Conservation (phyloP, 306 rosid species). For the Sindora glabra region DNA sequence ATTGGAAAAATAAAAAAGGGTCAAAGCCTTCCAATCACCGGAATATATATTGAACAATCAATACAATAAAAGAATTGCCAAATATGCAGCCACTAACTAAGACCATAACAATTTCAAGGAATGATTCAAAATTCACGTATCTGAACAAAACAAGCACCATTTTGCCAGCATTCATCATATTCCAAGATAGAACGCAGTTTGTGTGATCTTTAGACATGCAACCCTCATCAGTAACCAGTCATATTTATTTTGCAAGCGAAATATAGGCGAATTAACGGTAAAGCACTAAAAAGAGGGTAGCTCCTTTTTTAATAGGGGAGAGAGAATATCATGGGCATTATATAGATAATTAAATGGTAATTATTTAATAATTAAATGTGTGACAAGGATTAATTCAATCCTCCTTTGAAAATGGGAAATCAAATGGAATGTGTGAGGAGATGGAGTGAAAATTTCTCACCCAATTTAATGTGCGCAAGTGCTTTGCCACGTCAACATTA, state of each 20-base stretch:
- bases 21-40: too few species aligned
- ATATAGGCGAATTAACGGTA: conserved; percentile 13
- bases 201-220: conserved; percentile 6
- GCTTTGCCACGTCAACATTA: conserved; percentile 75
- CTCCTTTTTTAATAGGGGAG: conserved; percentile 57
- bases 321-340: conserved; percentile 70
- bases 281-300: conserved; percentile 17
- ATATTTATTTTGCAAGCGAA: conserved; percentile 5
- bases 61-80: not conserved
- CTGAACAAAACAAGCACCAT: conserved; percentile 21
- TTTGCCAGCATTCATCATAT: conserved; percentile 18
- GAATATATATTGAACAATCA: conserved; percentile 16
- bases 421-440: conserved; percentile 21
- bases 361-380: too few species aligned
- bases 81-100: conserved; percentile 10
- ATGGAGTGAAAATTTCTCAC: conserved; percentile 6
- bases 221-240: conserved; percentile 13
- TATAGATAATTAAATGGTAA: too few species aligned
- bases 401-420: conserved; percentile 10
- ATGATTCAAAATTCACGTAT: conserved; percentile 1
- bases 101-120: not conserved
- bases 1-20: too few species aligned
- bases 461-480: conserved; percentile 59
- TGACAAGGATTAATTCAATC: conserved; percentile 28
- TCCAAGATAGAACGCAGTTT: conserved; percentile 17